Evolutionary conservation across 2,329 filamentous ascomycete genomes (phyloP).

Genomic region (Karstenula rhodostoma): DNA sequence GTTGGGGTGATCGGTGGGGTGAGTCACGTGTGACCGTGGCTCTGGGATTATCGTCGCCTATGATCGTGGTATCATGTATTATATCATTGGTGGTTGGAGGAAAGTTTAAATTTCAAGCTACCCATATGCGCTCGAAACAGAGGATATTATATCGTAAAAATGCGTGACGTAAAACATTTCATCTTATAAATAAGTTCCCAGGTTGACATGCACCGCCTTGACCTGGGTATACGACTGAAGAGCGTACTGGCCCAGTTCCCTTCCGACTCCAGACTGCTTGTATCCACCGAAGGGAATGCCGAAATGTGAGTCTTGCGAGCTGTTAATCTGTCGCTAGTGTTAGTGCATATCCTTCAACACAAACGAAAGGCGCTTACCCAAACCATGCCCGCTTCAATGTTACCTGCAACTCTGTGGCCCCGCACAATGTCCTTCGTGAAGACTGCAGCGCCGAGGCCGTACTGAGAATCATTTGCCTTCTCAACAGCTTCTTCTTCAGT

Average conservation of each 20-base stretch:
- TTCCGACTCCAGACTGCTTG: slow-evolving; percentile 64
- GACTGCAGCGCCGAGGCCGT: slow-evolving; percentile 65
- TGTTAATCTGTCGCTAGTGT: slow-evolving; percentile 50
- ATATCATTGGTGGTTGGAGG: no score
- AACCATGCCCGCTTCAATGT: slow-evolving; percentile 58
- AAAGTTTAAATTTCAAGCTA: background rate
- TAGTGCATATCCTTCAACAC: background rate
- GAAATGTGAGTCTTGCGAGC: slow-evolving; percentile 37
- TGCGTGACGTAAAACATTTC: background rate
- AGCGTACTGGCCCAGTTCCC: slow-evolving; percentile 48
- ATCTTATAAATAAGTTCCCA: background rate
- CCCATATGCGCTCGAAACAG: background rate
- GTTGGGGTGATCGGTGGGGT: no score
- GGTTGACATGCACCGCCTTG: slow-evolving; percentile 7
- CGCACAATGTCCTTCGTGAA: slow-evolving; percentile 58
- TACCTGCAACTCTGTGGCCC: slow-evolving; percentile 54
- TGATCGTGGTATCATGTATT: no score
- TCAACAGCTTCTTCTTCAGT: slow-evolving; percentile 60
- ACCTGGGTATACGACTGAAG: slow-evolving; percentile 22
- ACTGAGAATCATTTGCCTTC: slow-evolving; percentile 63
- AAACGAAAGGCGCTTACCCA: slow-evolving; percentile 37
- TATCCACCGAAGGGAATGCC: slow-evolving; percentile 65
- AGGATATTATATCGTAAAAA: background rate
- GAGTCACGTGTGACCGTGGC: no score
- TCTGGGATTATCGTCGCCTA: no score